Base-by-base conservation (phyloP, 148 eudicot species). In the Salicornia ramosissima region DNA sequence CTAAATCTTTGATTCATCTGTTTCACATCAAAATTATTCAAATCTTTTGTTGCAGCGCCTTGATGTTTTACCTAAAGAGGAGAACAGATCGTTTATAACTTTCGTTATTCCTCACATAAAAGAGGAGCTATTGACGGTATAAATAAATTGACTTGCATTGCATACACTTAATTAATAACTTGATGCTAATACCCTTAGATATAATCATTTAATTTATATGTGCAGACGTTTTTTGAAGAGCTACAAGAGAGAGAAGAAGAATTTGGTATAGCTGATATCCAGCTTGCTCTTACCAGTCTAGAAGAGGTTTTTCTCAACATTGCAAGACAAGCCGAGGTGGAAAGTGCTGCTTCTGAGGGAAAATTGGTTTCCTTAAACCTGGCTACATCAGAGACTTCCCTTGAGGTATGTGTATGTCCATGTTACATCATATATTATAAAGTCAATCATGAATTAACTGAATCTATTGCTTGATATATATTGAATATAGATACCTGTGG, bases 231-330 rank as follows among this genome's bases (percentile, higher is more conserved):
- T 77, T 94, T 94, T 21, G 82, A 83, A 59, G 99, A 91, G 73
- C 93, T 94, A 21, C 86, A 94, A 83, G 85, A 83, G 55, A 91
- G 88, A 73, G 86, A 83, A 46, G 73, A 61, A 40, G 93, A 94
- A 70, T 87, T 91, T 51, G 86, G 88, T 14, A 94, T 94, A 78
- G 58, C 88, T 10, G 97, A 90, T 74, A 83, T 90, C 78, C 99
- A 94, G 82, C 87, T 94, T 14, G 92, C 97, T 53, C 96, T 94
- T 51, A 83, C 96, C 29, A 94, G 97, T 47, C 85, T 94, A 34
- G 99, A 94, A 87, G 96, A 94, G 80, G 96, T 94, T 64, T 94
- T 94, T 72, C 78, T 94, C 36, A 91, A 91, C 72, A 89, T 94
- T 70, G 99, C 93, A 18, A 89, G 74, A 74, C 84, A 85, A 67